Conservation (phyloP, 345 rosid species). For the Sonneratia caseolaris region DNA sequence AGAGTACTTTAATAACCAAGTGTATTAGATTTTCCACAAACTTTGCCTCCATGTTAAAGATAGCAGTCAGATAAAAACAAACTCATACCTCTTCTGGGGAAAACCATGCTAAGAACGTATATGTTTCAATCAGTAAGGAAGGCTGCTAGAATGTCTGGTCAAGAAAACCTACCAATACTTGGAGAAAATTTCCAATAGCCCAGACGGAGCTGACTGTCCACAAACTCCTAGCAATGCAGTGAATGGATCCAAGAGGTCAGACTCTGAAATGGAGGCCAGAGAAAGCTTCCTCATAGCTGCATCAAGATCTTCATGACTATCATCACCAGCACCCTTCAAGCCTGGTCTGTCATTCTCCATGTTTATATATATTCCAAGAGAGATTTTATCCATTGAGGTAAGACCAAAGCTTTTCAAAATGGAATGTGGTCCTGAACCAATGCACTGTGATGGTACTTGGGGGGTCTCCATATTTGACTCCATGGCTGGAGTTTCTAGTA, state of each 20-base stretch:
- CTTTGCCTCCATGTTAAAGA: not conserved
- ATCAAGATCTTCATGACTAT: slow-evolving; percentile 35
- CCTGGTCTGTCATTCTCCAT: slow-evolving; percentile 12
- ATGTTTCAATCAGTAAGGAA: not conserved
- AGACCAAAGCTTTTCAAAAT: slow-evolving; percentile 22
- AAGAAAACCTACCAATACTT: slow-evolving; percentile 57
- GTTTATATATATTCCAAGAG: slow-evolving; percentile 16
- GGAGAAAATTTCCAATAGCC: slow-evolving; percentile 55
- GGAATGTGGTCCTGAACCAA: slow-evolving; percentile 25
- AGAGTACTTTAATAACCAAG: not conserved
- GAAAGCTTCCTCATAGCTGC: slow-evolving; percentile 57
- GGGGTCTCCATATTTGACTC: slow-evolving; percentile 40
- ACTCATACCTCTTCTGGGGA: not conserved
- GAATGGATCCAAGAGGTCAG: slow-evolving; percentile 42
- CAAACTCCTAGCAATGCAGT: slow-evolving; percentile 55
- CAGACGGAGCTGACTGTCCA: slow-evolving; percentile 51
- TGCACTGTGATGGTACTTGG: slow-evolving; percentile 18
- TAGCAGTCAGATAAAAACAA: not conserved
- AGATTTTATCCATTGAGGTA: slow-evolving; percentile 16
- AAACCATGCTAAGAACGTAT: not conserved
- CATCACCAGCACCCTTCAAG: slow-evolving; percentile 9
- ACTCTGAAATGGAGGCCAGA: slow-evolving; percentile 40
- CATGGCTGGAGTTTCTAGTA: slow-evolving; percentile 49
- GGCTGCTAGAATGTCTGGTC: not conserved
- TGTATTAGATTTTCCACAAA: not conserved